Percentiles rank a stretch among this genome's conserved stretches.
These are phyloP conservation scores for Sporothrix phasma DNA, from an alignment of 2,329 filamentous ascomycete genomes.

Conservation along the genomic window DNA sequence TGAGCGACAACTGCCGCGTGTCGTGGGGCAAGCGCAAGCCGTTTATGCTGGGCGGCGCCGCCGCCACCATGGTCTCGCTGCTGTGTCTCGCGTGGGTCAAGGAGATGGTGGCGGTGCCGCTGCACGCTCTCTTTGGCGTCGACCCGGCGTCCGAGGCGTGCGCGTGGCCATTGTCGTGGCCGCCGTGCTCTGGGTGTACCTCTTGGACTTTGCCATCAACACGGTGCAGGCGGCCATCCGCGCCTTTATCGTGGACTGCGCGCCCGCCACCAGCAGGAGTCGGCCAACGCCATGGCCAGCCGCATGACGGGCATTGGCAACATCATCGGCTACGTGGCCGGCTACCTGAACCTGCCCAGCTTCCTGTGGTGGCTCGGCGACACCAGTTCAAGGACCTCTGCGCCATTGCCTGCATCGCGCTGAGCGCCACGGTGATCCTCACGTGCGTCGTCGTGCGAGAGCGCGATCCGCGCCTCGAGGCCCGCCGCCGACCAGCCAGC, in stretches of 20 bases:
- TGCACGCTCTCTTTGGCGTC: slow-evolving; percentile 57
- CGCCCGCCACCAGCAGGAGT: slow-evolving; percentile 89
- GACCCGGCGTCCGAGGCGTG: slow-evolving; percentile 54
- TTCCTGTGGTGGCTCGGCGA: slow-evolving; percentile 71
- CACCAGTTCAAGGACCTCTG: slow-evolving; percentile 92
- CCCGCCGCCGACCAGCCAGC: slow-evolving; percentile 45
- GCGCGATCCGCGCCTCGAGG: slow-evolving; percentile 67
- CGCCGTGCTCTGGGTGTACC: slow-evolving; percentile 78
- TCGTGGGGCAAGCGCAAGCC: slow-evolving; percentile 71
- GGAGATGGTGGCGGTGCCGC: slow-evolving; percentile 58
- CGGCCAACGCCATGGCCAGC: slow-evolving; percentile 89
- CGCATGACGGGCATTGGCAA: slow-evolving; percentile 80
- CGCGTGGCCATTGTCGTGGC: slow-evolving; percentile 60
- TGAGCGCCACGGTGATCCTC: slow-evolving; percentile 58
- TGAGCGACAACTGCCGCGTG: slow-evolving; percentile 67
- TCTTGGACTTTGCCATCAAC: slow-evolving; percentile 91
- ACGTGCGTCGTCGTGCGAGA: slow-evolving; percentile 64
- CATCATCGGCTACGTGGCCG: slow-evolving; percentile 80
- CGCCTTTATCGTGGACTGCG: slow-evolving; percentile 88
- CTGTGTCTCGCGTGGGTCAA: slow-evolving; percentile 64
- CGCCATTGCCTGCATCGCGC: slow-evolving; percentile 66
- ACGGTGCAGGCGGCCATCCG: slow-evolving; percentile 88
- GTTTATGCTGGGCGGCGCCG: slow-evolving; percentile 64
- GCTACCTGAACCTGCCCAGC: slow-evolving; percentile 68
- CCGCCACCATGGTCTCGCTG: slow-evolving; percentile 57